These are phyloP conservation scores for Candida adriatica DNA, from an alignment of 805 yeast genomes.

Conservation along the genomic window DNA sequence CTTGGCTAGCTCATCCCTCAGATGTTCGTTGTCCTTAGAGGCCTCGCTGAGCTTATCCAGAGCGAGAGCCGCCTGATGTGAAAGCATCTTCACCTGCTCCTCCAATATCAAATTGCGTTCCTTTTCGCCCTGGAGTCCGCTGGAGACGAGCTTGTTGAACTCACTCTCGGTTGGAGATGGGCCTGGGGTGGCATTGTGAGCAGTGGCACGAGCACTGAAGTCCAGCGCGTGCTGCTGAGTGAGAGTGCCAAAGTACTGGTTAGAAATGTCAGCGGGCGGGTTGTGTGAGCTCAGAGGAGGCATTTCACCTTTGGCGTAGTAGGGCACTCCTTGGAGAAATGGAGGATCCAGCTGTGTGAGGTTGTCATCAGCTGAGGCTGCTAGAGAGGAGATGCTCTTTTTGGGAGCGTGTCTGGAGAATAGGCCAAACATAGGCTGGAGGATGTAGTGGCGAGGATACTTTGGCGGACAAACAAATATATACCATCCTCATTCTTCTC, in stretches of 20 bases:
- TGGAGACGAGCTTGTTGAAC: conserved; percentile 11
- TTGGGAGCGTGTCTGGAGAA: conserved; percentile 7
- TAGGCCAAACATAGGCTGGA: conserved; percentile 4
- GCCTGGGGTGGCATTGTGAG: not conserved
- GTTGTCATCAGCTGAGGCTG: conserved; percentile 6
- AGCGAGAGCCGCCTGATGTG: conserved; percentile 23
- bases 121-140: conserved; percentile 21
- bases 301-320: conserved; percentile 1
- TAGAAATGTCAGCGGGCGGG: conserved; percentile 1
- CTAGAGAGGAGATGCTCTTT: conserved; percentile 4
- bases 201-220: conserved; percentile 7
- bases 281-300: not conserved
- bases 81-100: conserved; percentile 20
- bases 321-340: conserved; percentile 6
- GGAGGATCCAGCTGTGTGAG: conserved; percentile 20
- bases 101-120: conserved; percentile 23
- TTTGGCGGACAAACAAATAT: too few relatives aligned
- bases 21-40: conserved; percentile 13
- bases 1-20: conserved; percentile 15
- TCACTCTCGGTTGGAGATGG: conserved; percentile 10
- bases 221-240: conserved; percentile 10
- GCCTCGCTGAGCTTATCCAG: conserved; percentile 21
- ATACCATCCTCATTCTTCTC: too few relatives aligned
- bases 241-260: conserved; percentile 6
- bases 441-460: not conserved